A percentile compares a stretch with the other conserved stretches of the same genome.
phyloP scores from a whole-genome alignment of 345 rosid species.

The Salix brachista region DNA sequence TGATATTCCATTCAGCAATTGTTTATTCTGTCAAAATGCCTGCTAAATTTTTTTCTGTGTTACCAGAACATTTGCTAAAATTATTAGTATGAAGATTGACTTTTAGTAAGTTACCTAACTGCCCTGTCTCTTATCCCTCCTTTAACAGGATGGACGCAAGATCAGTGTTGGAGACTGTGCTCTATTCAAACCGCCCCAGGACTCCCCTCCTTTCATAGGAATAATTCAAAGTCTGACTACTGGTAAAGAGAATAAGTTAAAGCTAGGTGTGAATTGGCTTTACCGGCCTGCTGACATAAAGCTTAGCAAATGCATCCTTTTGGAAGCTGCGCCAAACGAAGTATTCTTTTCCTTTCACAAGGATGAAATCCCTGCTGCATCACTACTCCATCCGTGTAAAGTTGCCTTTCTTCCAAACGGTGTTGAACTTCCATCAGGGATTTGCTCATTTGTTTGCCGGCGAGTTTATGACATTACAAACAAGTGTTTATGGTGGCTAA shows the following conservation, averaged over 20 bases:
- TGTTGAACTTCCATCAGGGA: constrained; percentile 66
- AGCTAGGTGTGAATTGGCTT: constrained; percentile 76
- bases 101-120: background rate
- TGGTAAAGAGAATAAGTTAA: constrained; percentile 49
- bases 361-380: constrained; percentile 89
- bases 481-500: constrained; percentile 87
- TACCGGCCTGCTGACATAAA: constrained; percentile 79
- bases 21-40: background rate
- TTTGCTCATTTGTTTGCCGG: constrained; percentile 77
- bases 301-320: constrained; percentile 75
- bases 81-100: background rate
- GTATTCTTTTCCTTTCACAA: constrained; percentile 86
- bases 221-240: constrained; percentile 53
- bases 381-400: constrained; percentile 97
- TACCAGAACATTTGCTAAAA: background rate
- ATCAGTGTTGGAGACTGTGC: constrained; percentile 88
- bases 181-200: constrained; percentile 76
- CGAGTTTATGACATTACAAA: constrained; percentile 77
- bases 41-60: background rate
- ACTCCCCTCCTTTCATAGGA: constrained; percentile 84
- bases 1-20: background rate
- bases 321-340: constrained; percentile 94
- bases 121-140: background rate
- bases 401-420: constrained; percentile 87
- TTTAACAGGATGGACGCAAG: constrained; percentile 70